Evolutionary conservation across 768 basidiomycete species (phyloP), one percentile per base, ranked within the genome.

Genomic region (Leucosporidium creatinivorum): DNA sequence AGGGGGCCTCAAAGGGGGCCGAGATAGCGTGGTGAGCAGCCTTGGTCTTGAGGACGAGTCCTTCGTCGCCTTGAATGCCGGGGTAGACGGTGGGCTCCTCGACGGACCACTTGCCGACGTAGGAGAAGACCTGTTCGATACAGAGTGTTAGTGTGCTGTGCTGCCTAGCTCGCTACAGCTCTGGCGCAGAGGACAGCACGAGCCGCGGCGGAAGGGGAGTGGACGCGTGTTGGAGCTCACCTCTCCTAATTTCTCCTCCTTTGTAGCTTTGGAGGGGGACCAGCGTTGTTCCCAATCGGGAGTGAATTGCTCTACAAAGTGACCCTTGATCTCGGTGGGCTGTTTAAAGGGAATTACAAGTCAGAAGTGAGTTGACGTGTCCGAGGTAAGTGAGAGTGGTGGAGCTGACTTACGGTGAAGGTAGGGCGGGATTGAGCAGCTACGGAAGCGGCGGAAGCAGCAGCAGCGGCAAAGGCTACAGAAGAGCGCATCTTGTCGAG

Each of bases 11-110:
- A 80, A 99, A 93, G 18, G 93, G 88, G 1, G 93, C 91, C 67
- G 94, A 97, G 79, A 99, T 97, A 77, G 96, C 96, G 77, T 98
- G 94, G 79, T 98, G 94, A 25, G 93, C 92, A 63, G 96, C 96
- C 47, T 44, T 55, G 9, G 56, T 13, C 55, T 48, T 52, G 62
- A 65, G 31, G 19, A 99, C 93, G 74, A 97, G 86, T 76, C 89
- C 94, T 77, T 85, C 84, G 81, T 96, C 92, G 73, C 91, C 92
- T 28, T 84, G 83, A 76, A 97, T 82, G 77, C 89, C 84, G 52
- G 87, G 84, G 69, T 82, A 81, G 49, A 86, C 80, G 63, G 78
- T 75, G 62, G 93, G 86, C 56, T 93, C 90, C 80, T 98, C 93
- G 75, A 98, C 91, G 73, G 86, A 83, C 96, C 96, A 99, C 77